These are phyloP conservation scores for Inga oerstediana DNA, from an alignment of 306 rosid species.

Conservation along the genomic window DNA sequence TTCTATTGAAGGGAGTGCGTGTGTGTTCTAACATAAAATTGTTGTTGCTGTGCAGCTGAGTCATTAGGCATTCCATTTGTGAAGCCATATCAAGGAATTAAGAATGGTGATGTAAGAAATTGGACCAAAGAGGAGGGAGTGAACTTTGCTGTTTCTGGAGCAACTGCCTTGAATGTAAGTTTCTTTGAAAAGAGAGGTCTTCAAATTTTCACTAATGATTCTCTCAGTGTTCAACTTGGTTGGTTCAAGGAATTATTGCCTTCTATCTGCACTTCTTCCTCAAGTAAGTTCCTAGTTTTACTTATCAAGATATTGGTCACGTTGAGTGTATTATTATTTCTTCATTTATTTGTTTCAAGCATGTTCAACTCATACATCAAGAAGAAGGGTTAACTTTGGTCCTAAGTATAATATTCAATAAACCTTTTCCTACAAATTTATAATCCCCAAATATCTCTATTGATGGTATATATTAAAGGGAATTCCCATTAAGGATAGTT, in stretches of 20 bases:
- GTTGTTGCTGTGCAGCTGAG: constrained; percentile 41
- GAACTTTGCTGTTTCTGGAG: constrained; percentile 38
- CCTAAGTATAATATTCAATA: no score
- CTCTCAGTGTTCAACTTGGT: constrained; percentile 47
- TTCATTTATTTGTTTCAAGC: no score
- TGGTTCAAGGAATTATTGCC: constrained; percentile 54
- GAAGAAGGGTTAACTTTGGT: no score
- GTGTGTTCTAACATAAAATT: neutral
- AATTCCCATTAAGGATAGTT: no score
- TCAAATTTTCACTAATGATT: constrained; percentile 24
- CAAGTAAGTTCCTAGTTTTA: neutral
- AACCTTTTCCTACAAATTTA: no score
- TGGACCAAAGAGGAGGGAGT: neutral
- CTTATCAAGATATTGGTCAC: no score
- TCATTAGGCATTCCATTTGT: neutral
- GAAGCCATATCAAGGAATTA: neutral
- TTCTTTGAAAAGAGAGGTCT: constrained; percentile 42
- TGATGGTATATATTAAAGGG: no score
- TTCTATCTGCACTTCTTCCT: constrained; percentile 28
- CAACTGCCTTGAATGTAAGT: constrained; percentile 45
- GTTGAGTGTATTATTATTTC: no score
- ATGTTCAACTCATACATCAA: no score
- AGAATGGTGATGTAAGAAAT: neutral
- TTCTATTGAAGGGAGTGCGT: no score
- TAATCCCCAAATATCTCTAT: no score